Conservation (phyloP, 371 early-diverging fungal species). For the Choanephora cucurbitarum region DNA sequence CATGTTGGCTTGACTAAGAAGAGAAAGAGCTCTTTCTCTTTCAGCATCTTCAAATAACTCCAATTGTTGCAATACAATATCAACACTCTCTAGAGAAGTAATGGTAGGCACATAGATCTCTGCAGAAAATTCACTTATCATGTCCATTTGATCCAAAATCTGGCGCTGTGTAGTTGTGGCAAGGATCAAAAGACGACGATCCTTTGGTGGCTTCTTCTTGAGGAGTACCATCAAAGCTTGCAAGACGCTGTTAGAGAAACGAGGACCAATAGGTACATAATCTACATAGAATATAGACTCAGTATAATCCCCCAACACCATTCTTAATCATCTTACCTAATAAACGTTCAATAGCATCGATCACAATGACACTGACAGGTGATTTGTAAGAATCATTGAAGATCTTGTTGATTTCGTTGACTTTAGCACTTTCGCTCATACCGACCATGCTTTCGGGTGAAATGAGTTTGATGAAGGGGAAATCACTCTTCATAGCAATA, state of each 20-base stretch:
- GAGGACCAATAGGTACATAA: conserved; percentile 98
- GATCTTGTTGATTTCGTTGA: conserved; percentile 89
- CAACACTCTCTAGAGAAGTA: conserved; percentile 62
- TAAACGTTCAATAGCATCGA: conserved; percentile 97
- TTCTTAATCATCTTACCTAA: too few species aligned
- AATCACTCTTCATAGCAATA: conserved; percentile 91
- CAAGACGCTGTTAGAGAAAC: conserved; percentile 96
- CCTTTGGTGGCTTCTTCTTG: conserved; percentile 91
- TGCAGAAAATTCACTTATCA: conserved; percentile 84
- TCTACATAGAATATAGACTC: conserved; percentile 54
- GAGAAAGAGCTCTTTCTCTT: conserved; percentile 50
- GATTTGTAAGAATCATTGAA: conserved; percentile 99
- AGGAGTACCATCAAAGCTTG: conserved; percentile 94
- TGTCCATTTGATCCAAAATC: conserved; percentile 87
- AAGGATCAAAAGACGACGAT: conserved; percentile 80
- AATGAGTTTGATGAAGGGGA: conserved; percentile 99
- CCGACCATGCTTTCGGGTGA: conserved; percentile 98
- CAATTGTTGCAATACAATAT: conserved; percentile 68
- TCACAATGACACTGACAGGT: conserved; percentile 92
- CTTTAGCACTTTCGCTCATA: conserved; percentile 90
- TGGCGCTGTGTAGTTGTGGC: conserved; percentile 74
- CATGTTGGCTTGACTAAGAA: conserved; percentile 57
- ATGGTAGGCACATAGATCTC: conserved; percentile 85
- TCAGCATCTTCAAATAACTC: conserved; percentile 68
- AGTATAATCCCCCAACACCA: too few species aligned